These are phyloP conservation scores for Collybiopsis confluens DNA, from an alignment of 768 basidiomycete genomes.

Conservation along the genomic window DNA sequence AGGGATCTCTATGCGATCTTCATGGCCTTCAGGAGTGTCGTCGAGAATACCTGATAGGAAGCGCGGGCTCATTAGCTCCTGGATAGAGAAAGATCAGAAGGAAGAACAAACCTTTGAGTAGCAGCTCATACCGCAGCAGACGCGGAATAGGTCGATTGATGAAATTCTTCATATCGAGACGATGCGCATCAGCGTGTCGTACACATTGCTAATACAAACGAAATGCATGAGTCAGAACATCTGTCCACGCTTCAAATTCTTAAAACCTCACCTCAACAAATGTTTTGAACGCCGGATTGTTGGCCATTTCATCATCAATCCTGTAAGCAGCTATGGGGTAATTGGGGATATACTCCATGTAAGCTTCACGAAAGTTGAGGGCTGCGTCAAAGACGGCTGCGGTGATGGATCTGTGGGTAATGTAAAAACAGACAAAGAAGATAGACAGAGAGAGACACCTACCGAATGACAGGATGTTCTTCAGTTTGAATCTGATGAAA, in stretches of 20 bases:
- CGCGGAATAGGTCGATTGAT: slow-evolving; percentile 90
- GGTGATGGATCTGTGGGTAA: slow-evolving; percentile 49
- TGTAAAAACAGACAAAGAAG: too few relatives aligned
- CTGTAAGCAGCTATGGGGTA: slow-evolving; percentile 88
- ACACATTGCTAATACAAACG: slow-evolving; percentile 30
- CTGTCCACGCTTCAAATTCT: slow-evolving; percentile 23
- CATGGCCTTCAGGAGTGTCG: slow-evolving; percentile 66
- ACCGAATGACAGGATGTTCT: slow-evolving; percentile 74
- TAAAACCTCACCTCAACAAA: slow-evolving; percentile 69
- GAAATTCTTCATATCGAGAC: slow-evolving; percentile 90
- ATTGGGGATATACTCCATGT: slow-evolving; percentile 88
- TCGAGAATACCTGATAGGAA: slow-evolving; percentile 68
- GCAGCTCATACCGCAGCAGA: slow-evolving; percentile 80
- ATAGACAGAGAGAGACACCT: slow-evolving; percentile 16
- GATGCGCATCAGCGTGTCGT: slow-evolving; percentile 72
- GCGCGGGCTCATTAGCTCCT: too few relatives aligned
- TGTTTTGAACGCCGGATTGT: slow-evolving; percentile 71
- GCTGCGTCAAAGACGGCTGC: slow-evolving; percentile 75
- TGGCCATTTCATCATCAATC: slow-evolving; percentile 83
- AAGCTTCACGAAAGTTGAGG: slow-evolving; percentile 87
- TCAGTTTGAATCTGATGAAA: slow-evolving; percentile 87
- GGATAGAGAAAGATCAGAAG: too few relatives aligned
- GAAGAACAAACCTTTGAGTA: slow-evolving; percentile 76
- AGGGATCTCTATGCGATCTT: slow-evolving; percentile 51
- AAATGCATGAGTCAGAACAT: not conserved